Evolutionary conservation across 2,329 filamentous ascomycete species (phyloP), one percentile per base, ranked within the genome.

Genomic region (Beauveria sp.): DNA sequence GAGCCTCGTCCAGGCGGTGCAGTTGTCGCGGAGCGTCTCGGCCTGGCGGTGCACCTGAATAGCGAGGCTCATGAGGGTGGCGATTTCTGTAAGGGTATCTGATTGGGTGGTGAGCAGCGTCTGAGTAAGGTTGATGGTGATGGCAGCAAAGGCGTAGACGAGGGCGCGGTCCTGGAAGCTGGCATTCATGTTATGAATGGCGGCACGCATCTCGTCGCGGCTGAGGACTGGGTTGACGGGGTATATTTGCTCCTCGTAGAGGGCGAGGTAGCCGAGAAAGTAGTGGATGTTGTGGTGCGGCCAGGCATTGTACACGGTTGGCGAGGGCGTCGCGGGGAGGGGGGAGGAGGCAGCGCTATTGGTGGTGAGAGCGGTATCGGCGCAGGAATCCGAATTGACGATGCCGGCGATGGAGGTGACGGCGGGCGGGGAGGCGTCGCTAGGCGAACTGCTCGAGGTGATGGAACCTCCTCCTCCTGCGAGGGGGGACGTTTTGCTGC

Each of bases 141-240:
- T 67, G 9, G 74, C 72, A 1, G 68, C 73, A 38, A 70, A 74
- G 2, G 72, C 71, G 50, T 74, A 74, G 1, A 75, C 71, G 28
- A 76, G 67, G 0, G 74, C 74, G 0, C 71, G 67, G 42, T 76
- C 72, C 48, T 76, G 71, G 34, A 69, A 64, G 54, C 66, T 69
- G 12, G 62, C 62, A 20, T 74, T 67, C 73, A 75, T 75, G 26
- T 67, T 69, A 1, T 64, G 63, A 46, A 76, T 72, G n/a, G 71
- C 66, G 1, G 64, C 57, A 9, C 68, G 66, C 2, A 76, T 67
- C 40, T 75, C 74, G 0, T 68, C 66, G 0, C 70, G 67, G 0
- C 70, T 66, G 49, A 75, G 60, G 49, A 74, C 67, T 22, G 74
- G 74, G 55, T 74, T 76, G 46, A 75, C 67, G 1, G 74, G 74